phyloP scores from a whole-genome alignment of 805 yeast species.

The Cyberlindnera nakhonratchasimensis region DNA sequence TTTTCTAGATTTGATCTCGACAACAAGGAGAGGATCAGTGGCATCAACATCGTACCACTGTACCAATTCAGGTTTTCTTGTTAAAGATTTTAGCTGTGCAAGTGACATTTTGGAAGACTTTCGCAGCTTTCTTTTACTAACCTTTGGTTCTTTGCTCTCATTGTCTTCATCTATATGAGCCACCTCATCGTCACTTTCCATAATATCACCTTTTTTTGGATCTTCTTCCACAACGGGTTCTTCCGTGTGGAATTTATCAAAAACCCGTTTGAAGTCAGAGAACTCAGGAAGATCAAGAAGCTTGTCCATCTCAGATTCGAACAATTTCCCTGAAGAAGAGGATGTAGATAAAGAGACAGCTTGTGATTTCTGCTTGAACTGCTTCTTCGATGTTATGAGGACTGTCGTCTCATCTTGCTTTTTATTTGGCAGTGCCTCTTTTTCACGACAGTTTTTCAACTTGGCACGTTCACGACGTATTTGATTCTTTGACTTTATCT shows the following conservation, averaged over 20 bases:
- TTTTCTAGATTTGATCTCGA: slow-evolving; percentile 58
- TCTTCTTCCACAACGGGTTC: slow-evolving; percentile 16
- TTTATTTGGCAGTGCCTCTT: neutral
- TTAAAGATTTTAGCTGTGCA: slow-evolving; percentile 59
- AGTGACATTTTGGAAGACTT: slow-evolving; percentile 57
- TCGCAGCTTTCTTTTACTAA: slow-evolving; percentile 50
- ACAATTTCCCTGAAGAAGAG: slow-evolving; percentile 1
- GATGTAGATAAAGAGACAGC: neutral
- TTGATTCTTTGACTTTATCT: slow-evolving; percentile 35
- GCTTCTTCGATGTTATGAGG: neutral
- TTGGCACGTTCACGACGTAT: slow-evolving; percentile 31
- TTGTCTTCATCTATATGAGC: slow-evolving; percentile 10
- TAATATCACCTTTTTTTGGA: slow-evolving; percentile 28
- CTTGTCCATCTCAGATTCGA: slow-evolving; percentile 26
- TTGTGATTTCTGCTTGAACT: neutral
- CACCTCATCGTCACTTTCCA: slow-evolving; percentile 30
- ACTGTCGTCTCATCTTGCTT: no score
- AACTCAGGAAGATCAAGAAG: slow-evolving; percentile 30
- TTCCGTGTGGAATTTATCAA: slow-evolving; percentile 34
- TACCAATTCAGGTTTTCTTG: slow-evolving; percentile 64
- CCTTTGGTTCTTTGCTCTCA: slow-evolving; percentile 17
- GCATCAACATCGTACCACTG: slow-evolving; percentile 91
- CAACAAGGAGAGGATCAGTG: slow-evolving; percentile 64
- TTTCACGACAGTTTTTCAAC: slow-evolving; percentile 19
- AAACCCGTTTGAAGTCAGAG: slow-evolving; percentile 33